Conservation (phyloP, 768 basidiomycete genomes). For the Pisolithus marmoratus region DNA sequence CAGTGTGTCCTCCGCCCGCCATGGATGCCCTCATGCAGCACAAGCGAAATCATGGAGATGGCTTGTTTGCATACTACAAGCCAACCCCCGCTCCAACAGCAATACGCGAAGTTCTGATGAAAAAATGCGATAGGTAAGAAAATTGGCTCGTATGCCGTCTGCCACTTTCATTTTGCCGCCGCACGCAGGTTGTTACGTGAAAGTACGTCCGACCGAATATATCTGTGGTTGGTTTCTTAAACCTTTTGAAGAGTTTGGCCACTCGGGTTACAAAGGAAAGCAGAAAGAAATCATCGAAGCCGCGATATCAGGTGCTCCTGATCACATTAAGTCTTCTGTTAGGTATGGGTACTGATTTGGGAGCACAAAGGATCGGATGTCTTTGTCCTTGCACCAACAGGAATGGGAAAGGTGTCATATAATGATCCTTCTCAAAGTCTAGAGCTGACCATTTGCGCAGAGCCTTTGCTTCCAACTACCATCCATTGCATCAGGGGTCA, state of each 20-base stretch:
- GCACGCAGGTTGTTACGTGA: not conserved
- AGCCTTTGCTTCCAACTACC: slow-evolving; percentile 86
- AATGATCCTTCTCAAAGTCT: not conserved
- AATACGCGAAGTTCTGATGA: not conserved
- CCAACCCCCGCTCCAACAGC: not conserved
- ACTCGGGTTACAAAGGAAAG: slow-evolving; percentile 65
- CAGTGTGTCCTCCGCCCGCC: not conserved
- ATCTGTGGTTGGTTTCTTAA: not conserved
- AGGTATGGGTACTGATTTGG: not conserved
- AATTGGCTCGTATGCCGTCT: not conserved
- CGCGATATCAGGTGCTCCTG: slow-evolving; percentile 48
- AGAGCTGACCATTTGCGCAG: slow-evolving; percentile 27
- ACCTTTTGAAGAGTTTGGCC: slow-evolving; percentile 56
- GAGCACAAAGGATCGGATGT: slow-evolving; percentile 58
- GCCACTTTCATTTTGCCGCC: not conserved
- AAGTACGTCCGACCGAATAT: not conserved
- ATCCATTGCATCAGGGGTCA: slow-evolving; percentile 58
- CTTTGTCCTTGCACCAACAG: slow-evolving; percentile 78
- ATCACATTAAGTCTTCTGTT: not conserved
- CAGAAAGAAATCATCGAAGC: slow-evolving; percentile 73
- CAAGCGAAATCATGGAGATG: not conserved
- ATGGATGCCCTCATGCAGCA: not conserved
- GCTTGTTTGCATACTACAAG: not conserved
- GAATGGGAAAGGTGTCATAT: slow-evolving; percentile 73
- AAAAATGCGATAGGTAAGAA: not conserved